A percentile compares a stretch with the other conserved stretches of the same genome.
Conservation (phyloP, 371 early-diverging fungal species). For the Apophysomyces ossiformis region DNA sequence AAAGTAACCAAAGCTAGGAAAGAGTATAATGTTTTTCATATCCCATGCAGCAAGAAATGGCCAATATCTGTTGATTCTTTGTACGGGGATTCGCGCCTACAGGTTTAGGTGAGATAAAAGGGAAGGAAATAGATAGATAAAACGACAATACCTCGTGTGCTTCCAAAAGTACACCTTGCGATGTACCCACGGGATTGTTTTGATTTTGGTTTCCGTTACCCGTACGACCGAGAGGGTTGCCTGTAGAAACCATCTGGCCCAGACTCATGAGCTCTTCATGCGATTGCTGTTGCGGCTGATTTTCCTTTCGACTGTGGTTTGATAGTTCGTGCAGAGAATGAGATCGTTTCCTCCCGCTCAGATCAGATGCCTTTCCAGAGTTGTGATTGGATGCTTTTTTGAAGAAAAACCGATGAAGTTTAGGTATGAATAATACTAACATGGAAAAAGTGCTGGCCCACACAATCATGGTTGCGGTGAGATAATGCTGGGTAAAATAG, state of each 20-base stretch:
- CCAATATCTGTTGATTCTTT: slow-evolving; percentile 47
- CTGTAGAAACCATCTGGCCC: slow-evolving; percentile 29
- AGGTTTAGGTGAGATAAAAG: background rate
- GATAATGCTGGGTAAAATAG: slow-evolving; percentile 56
- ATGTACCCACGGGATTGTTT: slow-evolving; percentile 16
- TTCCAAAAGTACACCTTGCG: slow-evolving; percentile 40
- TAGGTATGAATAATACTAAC: slow-evolving; percentile 57
- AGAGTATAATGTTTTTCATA: slow-evolving; percentile 57
- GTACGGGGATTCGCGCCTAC: slow-evolving; percentile 51
- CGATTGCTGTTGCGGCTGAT: slow-evolving; percentile 2
- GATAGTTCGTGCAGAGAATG: slow-evolving; percentile 1
- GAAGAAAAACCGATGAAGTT: slow-evolving; percentile 46
- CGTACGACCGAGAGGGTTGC: slow-evolving; percentile 1
- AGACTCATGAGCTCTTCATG: slow-evolving; percentile 32
- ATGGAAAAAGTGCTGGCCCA: slow-evolving; percentile 63
- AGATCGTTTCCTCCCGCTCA: slow-evolving; percentile 16
- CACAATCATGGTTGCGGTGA: slow-evolving; percentile 55
- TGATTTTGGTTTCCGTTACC: slow-evolving; percentile 4
- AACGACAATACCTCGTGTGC: slow-evolving; percentile 47
- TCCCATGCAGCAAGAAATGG: slow-evolving; percentile 61
- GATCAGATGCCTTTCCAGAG: slow-evolving; percentile 31
- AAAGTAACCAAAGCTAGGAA: slow-evolving; percentile 56
- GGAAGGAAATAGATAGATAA: no score
- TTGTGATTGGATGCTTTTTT: slow-evolving; percentile 11
- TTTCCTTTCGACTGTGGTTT: background rate